phyloP scores from a whole-genome alignment of 176 grass and related monocot genomes.

The Thalia dealbata region DNA sequence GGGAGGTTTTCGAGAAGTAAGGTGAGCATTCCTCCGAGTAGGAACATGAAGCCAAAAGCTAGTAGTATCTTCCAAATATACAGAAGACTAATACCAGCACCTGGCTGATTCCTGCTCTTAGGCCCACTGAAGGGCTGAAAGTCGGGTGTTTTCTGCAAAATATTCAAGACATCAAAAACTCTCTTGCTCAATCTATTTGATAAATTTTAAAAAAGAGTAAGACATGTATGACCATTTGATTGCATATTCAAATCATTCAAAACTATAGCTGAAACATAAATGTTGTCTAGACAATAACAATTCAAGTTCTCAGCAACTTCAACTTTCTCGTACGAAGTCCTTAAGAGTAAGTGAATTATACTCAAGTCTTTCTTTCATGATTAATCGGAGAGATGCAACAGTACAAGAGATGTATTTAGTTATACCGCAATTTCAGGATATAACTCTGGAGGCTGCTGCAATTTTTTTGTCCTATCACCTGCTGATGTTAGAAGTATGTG shows the following conservation, averaged over 20 bases:
- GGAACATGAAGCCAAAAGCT: slow-evolving; percentile 61
- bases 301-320: too few species aligned
- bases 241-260: too few species aligned
- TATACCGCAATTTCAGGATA: neutral
- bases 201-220: neutral
- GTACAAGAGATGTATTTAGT: neutral
- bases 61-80: slow-evolving; percentile 56
- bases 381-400: neutral
- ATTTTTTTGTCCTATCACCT: neutral
- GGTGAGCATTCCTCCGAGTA: slow-evolving; percentile 57
- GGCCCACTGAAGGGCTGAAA: slow-evolving; percentile 20
- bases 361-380: neutral
- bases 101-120: neutral
- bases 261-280: too few species aligned
- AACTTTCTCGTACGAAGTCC: too few species aligned
- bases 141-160: slow-evolving; percentile 32
- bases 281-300: too few species aligned
- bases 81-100: neutral
- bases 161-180: neutral
- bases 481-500: neutral
- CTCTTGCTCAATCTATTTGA: neutral
- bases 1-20: slow-evolving; percentile 64
- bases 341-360: too few species aligned
- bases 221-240: neutral
- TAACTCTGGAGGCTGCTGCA: neutral